These are phyloP conservation scores for Teunomyces aglyptinius DNA, from an alignment of 805 yeast species.

Conservation along the genomic window DNA sequence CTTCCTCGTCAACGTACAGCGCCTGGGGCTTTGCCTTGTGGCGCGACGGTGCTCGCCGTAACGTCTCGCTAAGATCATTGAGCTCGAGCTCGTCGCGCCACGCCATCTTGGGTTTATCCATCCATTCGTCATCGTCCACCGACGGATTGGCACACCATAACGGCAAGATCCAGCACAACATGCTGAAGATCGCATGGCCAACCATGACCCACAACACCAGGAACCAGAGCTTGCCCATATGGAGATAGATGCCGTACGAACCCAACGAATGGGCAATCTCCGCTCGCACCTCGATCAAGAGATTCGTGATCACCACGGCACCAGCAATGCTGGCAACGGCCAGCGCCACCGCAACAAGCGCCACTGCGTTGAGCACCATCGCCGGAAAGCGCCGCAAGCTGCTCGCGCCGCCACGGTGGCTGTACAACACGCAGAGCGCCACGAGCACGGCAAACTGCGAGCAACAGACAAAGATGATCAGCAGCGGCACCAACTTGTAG, in stretches of 20 bases:
- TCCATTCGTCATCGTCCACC: conserved; percentile 18
- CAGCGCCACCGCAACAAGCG: conserved; percentile 34
- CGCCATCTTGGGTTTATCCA: too few species aligned
- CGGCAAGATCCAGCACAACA: conserved; percentile 37
- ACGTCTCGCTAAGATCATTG: conserved; percentile 34
- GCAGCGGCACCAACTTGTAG: conserved; percentile 24
- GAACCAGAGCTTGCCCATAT: conserved; percentile 43
- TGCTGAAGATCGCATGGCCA: conserved; percentile 18
- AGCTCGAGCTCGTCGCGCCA: conserved; percentile 27
- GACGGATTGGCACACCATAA: conserved; percentile 54
- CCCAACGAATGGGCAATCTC: conserved; percentile 35
- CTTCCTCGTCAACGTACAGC: conserved; percentile 15
- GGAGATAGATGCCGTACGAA: conserved; percentile 46
- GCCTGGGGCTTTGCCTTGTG: background rate
- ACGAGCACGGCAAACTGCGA: conserved; percentile 29
- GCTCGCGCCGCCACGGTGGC: conserved; percentile 28
- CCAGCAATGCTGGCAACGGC: conserved; percentile 30
- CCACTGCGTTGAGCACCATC: conserved; percentile 34
- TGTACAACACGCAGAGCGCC: conserved; percentile 34
- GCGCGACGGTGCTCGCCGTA: conserved; percentile 30
- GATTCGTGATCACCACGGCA: conserved; percentile 25
- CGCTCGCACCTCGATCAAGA: conserved; percentile 21
- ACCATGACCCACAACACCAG: conserved; percentile 35
- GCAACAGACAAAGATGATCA: conserved; percentile 25
- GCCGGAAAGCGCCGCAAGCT: conserved; percentile 34